A percentile compares a stretch with the other conserved stretches of the same genome.
Evolutionary conservation across 2,329 filamentous ascomycete genomes (phyloP).

Genomic region (Hirsutella rhossiliensis): DNA sequence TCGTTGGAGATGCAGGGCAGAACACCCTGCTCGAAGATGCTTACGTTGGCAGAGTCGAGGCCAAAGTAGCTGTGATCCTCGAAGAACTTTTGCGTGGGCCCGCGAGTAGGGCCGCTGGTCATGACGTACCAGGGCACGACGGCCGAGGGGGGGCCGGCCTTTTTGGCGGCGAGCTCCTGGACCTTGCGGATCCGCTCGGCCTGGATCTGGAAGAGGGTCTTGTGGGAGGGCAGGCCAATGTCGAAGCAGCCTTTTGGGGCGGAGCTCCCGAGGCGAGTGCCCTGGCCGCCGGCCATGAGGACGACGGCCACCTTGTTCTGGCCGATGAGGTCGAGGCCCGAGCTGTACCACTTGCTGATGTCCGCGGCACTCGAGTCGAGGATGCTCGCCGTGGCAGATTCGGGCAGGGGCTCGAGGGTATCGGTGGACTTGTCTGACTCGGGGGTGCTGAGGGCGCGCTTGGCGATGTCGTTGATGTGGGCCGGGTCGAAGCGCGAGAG

Average conservation of each 20-base stretch:
- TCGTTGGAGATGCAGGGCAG: conserved; percentile 95
- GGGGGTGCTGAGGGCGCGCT: conserved; percentile 70
- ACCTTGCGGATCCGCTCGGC: conserved; percentile 85
- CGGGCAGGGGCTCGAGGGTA: conserved; percentile 74
- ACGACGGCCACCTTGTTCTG: conserved; percentile 75
- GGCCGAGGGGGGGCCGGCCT: conserved; percentile 41
- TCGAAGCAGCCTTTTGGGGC: conserved; percentile 96
- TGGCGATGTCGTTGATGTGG: conserved; percentile 77
- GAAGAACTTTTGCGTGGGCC: conserved; percentile 90
- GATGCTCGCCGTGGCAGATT: conserved; percentile 76
- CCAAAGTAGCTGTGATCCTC: conserved; percentile 85
- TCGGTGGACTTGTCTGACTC: conserved; percentile 44
- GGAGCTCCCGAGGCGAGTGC: conserved; percentile 85
- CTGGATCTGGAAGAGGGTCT: conserved; percentile 96
- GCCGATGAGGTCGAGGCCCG: conserved; percentile 67
- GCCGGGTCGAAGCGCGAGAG: conserved; percentile 70
- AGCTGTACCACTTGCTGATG: conserved; percentile 73
- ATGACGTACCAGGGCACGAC: conserved; percentile 97
- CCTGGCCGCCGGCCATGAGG: conserved; percentile 94
- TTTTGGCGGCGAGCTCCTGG: conserved; percentile 66
- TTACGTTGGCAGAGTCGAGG: conserved; percentile 69
- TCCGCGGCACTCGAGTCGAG: conserved; percentile 75
- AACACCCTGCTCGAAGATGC: conserved; percentile 94
- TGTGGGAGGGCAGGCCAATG: conserved; percentile 83
- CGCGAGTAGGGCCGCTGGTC: conserved; percentile 90